A percentile compares a stretch with the other conserved stretches of the same genome.
Conservation (phyloP, 176 grass and related monocot genomes). For the Paspalum notatum region DNA sequence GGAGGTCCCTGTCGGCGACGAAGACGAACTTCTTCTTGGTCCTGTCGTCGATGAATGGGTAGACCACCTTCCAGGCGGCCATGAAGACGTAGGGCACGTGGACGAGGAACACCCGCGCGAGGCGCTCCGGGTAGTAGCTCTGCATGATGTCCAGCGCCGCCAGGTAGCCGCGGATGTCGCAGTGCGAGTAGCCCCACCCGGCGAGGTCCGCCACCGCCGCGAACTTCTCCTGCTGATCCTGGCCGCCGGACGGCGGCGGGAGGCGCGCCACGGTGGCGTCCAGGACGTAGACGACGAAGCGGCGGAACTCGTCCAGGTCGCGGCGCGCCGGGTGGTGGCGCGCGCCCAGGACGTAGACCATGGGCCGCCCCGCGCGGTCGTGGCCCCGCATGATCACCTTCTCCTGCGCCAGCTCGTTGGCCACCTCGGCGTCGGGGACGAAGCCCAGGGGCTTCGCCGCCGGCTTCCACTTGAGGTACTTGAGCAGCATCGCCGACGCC, state of each 20-base stretch:
- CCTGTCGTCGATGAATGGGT: conserved; percentile 83
- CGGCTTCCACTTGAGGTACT: conserved; percentile 74
- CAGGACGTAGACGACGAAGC: conserved; percentile 47
- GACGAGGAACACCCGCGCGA: conserved; percentile 60
- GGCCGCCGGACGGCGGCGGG: too few relatives aligned
- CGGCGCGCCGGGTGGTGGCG: conserved; percentile 48
- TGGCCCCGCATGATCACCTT: conserved; percentile 63
- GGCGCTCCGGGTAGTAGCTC: conserved; percentile 75
- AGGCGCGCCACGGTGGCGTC: conserved; percentile 57
- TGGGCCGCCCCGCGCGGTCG: conserved; percentile 52
- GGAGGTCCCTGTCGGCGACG: conserved; percentile 60
- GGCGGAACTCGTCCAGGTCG: conserved; percentile 67
- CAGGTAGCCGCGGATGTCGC: conserved; percentile 64
- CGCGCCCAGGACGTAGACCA: conserved; percentile 48
- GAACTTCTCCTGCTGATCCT: conserved; percentile 85
- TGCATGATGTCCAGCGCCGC: conserved; percentile 82
- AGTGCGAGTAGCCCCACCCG: conserved; percentile 76
- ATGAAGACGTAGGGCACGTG: conserved; percentile 82
- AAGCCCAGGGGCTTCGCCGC: conserved; percentile 49
- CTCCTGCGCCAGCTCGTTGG: conserved; percentile 53
- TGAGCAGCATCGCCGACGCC: conserved; percentile 60
- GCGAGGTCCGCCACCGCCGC: conserved; percentile 57
- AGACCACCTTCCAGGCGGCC: conserved; percentile 83
- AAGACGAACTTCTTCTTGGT: conserved; percentile 90
- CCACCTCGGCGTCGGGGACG: conserved; percentile 52